A percentile compares a stretch with the other conserved stretches of the same genome.
These are phyloP conservation scores for Carex kokanica DNA, from an alignment of 176 grass and related monocot species.

Conservation along the genomic window DNA sequence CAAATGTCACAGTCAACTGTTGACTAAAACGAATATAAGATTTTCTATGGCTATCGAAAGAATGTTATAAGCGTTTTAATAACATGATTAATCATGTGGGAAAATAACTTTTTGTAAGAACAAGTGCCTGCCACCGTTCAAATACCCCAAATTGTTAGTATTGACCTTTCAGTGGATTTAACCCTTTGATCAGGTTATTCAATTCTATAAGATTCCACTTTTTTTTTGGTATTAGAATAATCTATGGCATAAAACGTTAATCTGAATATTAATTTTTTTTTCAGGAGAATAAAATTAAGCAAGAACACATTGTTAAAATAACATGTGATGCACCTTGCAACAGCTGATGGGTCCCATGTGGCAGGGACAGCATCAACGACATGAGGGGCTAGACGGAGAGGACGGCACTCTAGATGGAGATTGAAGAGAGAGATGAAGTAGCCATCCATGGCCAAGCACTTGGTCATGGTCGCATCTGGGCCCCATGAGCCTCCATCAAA, in stretches of 20 bases:
- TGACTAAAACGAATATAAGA: neutral
- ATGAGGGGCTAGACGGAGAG: constrained; percentile 42
- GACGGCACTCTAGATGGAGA: constrained; percentile 49
- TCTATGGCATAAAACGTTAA: neutral
- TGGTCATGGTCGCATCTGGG: constrained; percentile 50
- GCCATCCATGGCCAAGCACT: constrained; percentile 75
- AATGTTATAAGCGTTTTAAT: neutral
- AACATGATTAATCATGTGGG: neutral
- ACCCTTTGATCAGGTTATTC: neutral
- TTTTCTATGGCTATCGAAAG: neutral
- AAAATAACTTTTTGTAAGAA: neutral
- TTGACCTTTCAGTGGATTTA: neutral
- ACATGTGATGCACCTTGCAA: constrained; percentile 47
- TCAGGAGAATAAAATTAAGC: neutral
- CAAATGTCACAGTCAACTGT: neutral
- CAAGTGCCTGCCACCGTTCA: neutral
- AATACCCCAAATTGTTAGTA: neutral
- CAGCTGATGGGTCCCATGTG: constrained; percentile 51
- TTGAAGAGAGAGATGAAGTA: constrained; percentile 94
- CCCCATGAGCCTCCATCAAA: constrained; percentile 61
- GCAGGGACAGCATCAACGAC: constrained; percentile 51
- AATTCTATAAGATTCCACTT: neutral
- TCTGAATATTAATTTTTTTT: neutral
- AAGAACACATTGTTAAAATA: neutral
- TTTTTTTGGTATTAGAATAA: neutral